Percentiles rank a stretch among this genome's conserved stretches.
Evolutionary conservation across 129 eudicot genomes (phyloP).

Genomic region (Gnaphalium uliginosum): DNA sequence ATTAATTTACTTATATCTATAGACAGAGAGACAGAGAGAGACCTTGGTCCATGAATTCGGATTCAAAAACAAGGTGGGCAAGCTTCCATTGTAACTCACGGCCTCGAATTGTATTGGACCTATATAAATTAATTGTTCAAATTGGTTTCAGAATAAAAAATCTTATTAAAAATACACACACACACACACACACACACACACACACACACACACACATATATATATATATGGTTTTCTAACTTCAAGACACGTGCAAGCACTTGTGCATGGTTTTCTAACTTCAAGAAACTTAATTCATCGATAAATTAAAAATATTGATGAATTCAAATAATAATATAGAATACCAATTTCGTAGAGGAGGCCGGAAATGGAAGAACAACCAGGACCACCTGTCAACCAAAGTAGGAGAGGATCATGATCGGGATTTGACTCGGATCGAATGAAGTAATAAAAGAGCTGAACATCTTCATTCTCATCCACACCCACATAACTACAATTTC

Average conservation of each 20-base stretch:
- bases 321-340: background rate
- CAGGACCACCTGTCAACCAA: constrained; percentile 35
- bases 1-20: too few relatives aligned
- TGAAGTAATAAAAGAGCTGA: constrained; percentile 34
- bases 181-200: too few relatives aligned
- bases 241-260: background rate
- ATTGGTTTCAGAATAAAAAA: background rate
- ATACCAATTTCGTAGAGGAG: constrained; percentile 25
- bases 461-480: constrained; percentile 32
- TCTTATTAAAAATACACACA: background rate
- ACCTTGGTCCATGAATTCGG: constrained; percentile 52
- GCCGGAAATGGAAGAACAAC: constrained; percentile 33
- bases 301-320: too few relatives aligned
- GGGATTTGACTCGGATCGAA: constrained; percentile 28
- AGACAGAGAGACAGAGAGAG: too few relatives aligned
- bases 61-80: constrained; percentile 41
- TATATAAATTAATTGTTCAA: background rate
- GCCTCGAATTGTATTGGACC: constrained; percentile 44
- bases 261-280: background rate
- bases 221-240: background rate
- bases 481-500: constrained; percentile 22
- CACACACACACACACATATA: too few relatives aligned
- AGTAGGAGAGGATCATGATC: constrained; percentile 29
- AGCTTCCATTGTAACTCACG: constrained; percentile 34
- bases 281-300: background rate